A percentile compares a stretch with the other conserved stretches of the same genome.
These are phyloP conservation scores for Mycena crocata DNA, from an alignment of 768 basidiomycete genomes.

Conservation along the genomic window DNA sequence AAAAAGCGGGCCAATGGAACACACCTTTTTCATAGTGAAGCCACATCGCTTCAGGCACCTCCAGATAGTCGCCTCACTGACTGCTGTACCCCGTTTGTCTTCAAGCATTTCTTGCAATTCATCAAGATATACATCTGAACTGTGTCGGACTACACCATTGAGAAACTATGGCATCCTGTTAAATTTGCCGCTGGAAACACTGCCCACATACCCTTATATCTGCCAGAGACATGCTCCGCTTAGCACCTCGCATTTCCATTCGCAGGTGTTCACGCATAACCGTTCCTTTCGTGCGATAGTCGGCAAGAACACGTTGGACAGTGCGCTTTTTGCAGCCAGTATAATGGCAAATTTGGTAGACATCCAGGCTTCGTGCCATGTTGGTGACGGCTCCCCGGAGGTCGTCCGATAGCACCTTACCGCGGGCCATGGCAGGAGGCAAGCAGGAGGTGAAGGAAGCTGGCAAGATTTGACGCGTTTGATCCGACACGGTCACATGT, in stretches of 20 bases:
- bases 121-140: constrained; percentile 36
- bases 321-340: constrained; percentile 8
- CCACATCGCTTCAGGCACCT: constrained; percentile 30
- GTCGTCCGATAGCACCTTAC: constrained; percentile 8
- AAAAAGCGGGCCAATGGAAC: not conserved
- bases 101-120: constrained; percentile 38
- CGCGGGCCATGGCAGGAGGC: not conserved
- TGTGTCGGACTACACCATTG: constrained; percentile 31
- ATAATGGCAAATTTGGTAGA: not conserved
- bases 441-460: not conserved
- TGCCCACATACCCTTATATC: not conserved
- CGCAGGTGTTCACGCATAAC: constrained; percentile 11
- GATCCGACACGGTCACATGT: too few species aligned
- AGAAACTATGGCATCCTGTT: constrained; percentile 25
- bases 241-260: not conserved
- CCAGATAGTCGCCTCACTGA: constrained; percentile 29
- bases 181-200: not conserved
- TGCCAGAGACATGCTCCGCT: not conserved
- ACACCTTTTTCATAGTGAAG: constrained; percentile 37
- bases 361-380: constrained; percentile 1
- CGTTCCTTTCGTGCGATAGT: constrained; percentile 8
- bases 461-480: constrained; percentile 7
- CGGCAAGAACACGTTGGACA: not conserved
- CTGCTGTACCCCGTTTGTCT: constrained; percentile 27
- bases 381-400: constrained; percentile 4